Base-by-base conservation (phyloP, 2,329 filamentous ascomycete species). In the Ophiostoma sp. region DNA sequence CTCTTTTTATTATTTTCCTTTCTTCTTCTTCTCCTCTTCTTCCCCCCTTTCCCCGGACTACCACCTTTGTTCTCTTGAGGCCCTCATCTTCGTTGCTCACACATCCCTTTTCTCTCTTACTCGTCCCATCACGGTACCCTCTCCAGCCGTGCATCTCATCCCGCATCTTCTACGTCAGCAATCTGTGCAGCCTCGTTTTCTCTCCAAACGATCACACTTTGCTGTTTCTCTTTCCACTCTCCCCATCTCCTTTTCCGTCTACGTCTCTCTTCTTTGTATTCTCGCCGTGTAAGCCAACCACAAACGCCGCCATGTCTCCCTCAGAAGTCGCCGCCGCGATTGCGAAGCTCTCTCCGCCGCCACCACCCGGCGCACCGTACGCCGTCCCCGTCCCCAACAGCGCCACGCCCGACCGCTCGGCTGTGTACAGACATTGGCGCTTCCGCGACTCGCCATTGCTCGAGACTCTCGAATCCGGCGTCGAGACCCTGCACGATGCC, bases 391-490 rank as follows among this genome's bases (percentile, higher is more conserved):
- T 99, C 25, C 91, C 94, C 0, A 92, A 92, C 75, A 91, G 92
- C 64, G 89, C 93, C 82, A 85, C 87, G 75, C 90, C 93, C 68
- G 92, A 91, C 74, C 91, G 94, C 77, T 92, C 88, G 69, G 84
- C 89, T 64, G 83, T 97, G 76, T 98, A 98, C 83, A 90, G 96
- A 75, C 92, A 97, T 82, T 97, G 91, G 89, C 89, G 89, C 76
- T 91, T 91, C 79, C 87, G 87, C 73, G 91, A 97, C 82, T 89
- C 88, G 74, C 88, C 89, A 61, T 85, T 97, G 73, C 83, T 97
- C 57, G 86, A 88, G 78, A 91, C 92, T 6, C 84, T 93, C 76
- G 92, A 96, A 79, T 92, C 94, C 22, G 82, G 89, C 69, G 83
- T 91, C 70, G 87, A 85, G 75, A 97, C 94, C 17, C 87, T 90